Percentiles rank a stretch among this genome's conserved stretches.
Conservation (phyloP, 495 filamentous ascomycete species). For the Penicillium crystallinum region DNA sequence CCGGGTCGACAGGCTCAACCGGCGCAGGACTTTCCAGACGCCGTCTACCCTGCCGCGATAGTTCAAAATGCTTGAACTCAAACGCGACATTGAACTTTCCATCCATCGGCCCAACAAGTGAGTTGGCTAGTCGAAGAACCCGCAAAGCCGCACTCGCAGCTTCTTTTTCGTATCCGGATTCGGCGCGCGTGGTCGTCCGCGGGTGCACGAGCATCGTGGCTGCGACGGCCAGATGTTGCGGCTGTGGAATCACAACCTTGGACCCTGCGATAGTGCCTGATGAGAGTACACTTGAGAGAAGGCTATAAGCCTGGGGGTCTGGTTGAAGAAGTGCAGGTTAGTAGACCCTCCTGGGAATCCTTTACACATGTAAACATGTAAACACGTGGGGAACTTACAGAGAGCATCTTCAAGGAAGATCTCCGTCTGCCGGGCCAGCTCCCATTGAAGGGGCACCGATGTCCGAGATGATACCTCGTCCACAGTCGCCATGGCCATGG, state of each 20-base stretch:
- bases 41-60: constrained; percentile 31
- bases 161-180: constrained; percentile 44
- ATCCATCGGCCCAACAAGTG: constrained; percentile 46
- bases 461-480: constrained; percentile 41
- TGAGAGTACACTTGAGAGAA: constrained; percentile 60
- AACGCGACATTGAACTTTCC: constrained; percentile 51
- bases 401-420: constrained; percentile 75
- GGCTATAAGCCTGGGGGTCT: constrained; percentile 65
- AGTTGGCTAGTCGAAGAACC: constrained; percentile 53
- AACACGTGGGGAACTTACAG: constrained; percentile 40
- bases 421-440: constrained; percentile 58
- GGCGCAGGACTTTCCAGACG: constrained; percentile 17
- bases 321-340: neutral
- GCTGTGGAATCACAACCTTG: constrained; percentile 46
- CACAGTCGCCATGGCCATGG: constrained; percentile 19
- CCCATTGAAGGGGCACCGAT: constrained; percentile 51
- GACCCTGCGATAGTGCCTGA: constrained; percentile 45
- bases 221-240: constrained; percentile 60
- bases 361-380: neutral
- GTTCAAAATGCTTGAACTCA: constrained; percentile 39
- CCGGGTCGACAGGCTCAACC: constrained; percentile 17
- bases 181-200: constrained; percentile 57
- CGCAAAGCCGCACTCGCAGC: constrained; percentile 50
- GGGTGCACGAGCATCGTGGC: constrained; percentile 68
- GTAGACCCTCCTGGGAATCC: constrained; percentile 5